Evolutionary conservation across 2,329 filamentous ascomycete species (phyloP), one percentile per base, ranked within the genome.

Genomic region (Xylaria sp.): DNA sequence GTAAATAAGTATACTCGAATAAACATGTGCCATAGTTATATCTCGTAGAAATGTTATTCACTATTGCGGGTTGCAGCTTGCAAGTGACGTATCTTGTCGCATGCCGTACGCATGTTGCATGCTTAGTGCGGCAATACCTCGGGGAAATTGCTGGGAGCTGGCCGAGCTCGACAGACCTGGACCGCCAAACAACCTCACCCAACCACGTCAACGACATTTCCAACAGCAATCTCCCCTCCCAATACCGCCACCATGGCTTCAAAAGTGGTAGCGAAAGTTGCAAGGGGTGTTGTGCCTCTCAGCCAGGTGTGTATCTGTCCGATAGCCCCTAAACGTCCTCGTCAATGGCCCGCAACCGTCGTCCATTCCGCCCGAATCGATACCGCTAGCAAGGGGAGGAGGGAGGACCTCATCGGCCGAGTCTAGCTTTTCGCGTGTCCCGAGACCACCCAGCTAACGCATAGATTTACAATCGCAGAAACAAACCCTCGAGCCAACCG

Each of bases 401-500:
- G 17, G 27, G 35, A 35, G 35, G 27, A 35, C 29, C 46, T 49
- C 46, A 23, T 23, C n/a, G 2, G 27, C 3, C 25, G 21, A 4
- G 21, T 33, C 3, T 29, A n/a, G 17, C 8, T 21, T 15, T 41
- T 21, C 33, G 4, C 9, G 3, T 7, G 15, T 21, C 33, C 31
- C 19, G 31, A n/a, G 29, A 38, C 25, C 13, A 43, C 21, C 43
- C 44, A 63, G 70, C 72, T 67, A 55, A 47, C 33, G n/a, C 35
- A 19, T 25, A 21, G 10, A 35, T 31, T n/a, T 8, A 6, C 5
- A 27, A 54, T 11, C 23, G 48, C 73, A 99, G 94, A 98, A 98
- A 91, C 94, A 99, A 81, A 96, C 93, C 35, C 83, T 98, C 67
- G 91, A 97, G 76, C 95, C 94, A 53, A 87, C 84, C 38, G 95